Base-by-base conservation (phyloP, 2,329 filamentous ascomycete genomes). In the Neospermospora avenae region DNA sequence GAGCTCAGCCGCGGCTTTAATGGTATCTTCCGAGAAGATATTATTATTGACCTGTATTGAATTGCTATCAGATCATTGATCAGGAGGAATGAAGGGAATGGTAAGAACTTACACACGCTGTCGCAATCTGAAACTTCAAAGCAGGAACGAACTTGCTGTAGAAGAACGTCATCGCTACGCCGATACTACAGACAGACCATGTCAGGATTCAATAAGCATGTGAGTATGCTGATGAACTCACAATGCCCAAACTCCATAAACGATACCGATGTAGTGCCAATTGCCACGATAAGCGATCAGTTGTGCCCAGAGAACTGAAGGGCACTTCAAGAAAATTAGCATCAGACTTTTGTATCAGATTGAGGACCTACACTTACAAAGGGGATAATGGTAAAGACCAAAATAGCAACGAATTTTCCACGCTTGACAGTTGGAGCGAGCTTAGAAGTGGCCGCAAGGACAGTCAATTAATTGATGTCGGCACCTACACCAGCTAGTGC, bases 391-490 rank as follows among this genome's bases (percentile, higher is more conserved):
- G 81, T 84, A 68, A 86, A 80, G 31, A 86, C 79, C 10, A 87
- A 72, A 0, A 80, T 70, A 8, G 81, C 81, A 16, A 86, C 82
- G 63, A 87, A 87, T 70, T 79, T 81, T 24, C 64, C 86, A 52
- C 87, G 81, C 71, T 88, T 84, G 24, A 80, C 77, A 18, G 83
- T 83, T 1, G 87, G 87, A 0, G 85, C 87, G 62, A 90, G 78
- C 70, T 90, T 87, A 1, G 85, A 84, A 1, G 86, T 87, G 31
- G 81, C 87, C 31, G 87, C 85, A 10, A 90, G 76, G 3, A 86
- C 85, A 6, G 85, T 89, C 35, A 90, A 75, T 71, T 89, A 86
- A 66, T 85, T 86, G 61, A 89, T 80, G n/a, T 87, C 87, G 8
- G 86, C 85, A 31, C 87, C 87, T 6, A 84, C 76, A 1, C 87